phyloP scores from a whole-genome alignment of 305 asterid genomes.

The Solanum hybrid region DNA sequence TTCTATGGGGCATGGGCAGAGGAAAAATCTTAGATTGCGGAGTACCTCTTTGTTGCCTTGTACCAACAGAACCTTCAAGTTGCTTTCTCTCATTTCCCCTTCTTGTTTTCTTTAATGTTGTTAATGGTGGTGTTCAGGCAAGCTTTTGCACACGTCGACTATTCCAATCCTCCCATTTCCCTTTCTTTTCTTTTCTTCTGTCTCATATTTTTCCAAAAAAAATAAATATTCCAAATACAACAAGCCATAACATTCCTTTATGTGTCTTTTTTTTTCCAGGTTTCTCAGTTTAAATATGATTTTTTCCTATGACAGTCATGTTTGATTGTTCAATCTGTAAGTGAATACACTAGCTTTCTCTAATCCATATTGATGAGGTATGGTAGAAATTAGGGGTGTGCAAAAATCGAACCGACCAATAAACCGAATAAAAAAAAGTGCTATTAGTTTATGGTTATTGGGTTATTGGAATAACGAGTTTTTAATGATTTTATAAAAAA shows the following conservation, averaged over 20 bases:
- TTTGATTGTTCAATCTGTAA: background rate
- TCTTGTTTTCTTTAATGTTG: background rate
- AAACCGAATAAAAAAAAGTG: background rate
- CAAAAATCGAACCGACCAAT: background rate
- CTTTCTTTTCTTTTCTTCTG: background rate
- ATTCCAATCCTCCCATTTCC: background rate
- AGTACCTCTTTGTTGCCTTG: background rate
- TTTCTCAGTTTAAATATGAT: background rate
- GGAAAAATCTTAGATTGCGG: background rate
- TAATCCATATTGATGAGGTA: background rate
- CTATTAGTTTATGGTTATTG: background rate
- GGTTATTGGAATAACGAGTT: background rate
- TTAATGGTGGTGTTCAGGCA: background rate
- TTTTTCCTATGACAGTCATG: background rate
- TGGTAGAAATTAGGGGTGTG: background rate
- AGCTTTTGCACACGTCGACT: background rate
- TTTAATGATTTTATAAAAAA: too few relatives aligned
- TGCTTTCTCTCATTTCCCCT: background rate
- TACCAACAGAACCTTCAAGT: background rate
- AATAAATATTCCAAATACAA: background rate
- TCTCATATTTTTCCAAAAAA: background rate
- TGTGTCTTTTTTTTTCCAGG: background rate
- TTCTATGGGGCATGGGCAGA: background rate
- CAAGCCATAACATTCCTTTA: background rate
- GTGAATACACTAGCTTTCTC: background rate